These are phyloP conservation scores for Globisporangium heterothallicum DNA, from an alignment of 352 stramenopile species.

Conservation along the genomic window DNA sequence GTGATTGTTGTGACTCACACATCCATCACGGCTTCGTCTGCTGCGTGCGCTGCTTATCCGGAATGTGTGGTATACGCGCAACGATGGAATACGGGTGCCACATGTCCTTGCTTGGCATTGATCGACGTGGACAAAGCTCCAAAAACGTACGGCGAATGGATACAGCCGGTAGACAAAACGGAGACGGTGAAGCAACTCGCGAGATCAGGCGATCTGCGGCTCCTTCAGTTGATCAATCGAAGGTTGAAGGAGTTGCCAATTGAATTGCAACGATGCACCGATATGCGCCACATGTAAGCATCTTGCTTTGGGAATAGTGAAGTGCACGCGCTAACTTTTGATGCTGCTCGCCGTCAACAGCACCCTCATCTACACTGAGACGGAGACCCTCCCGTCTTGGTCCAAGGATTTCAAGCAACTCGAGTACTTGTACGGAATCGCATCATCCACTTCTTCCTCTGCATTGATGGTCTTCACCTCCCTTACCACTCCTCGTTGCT, in stretches of 20 bases:
- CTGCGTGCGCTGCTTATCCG: constrained; percentile 13
- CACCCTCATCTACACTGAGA: constrained; percentile 8
- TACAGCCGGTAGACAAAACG: constrained; percentile 17
- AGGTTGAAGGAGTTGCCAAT: constrained; percentile 15
- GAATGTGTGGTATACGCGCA: constrained; percentile 20
- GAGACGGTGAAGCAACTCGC: constrained; percentile 13
- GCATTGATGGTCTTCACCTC: not conserved
- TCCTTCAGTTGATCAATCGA: constrained; percentile 24
- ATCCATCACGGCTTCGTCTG: constrained; percentile 4
- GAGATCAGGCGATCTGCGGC: constrained; percentile 12
- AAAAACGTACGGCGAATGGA: constrained; percentile 17
- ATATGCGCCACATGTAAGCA: not conserved
- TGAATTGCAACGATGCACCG: constrained; percentile 10
- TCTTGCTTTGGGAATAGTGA: not conserved
- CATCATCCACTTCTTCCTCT: not conserved
- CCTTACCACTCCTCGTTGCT: not conserved
- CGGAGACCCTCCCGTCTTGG: not conserved
- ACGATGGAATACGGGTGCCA: constrained; percentile 4
- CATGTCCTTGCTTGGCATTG: constrained; percentile 22
- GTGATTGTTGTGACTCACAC: not conserved
- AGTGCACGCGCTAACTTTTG: not conserved
- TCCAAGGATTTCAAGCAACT: constrained; percentile 5
- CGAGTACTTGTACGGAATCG: constrained; percentile 6
- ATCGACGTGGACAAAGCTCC: constrained; percentile 21
- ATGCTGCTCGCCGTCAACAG: not conserved